Evolutionary conservation across 305 asterid species (phyloP).

Genomic region (Fraxinus paxiana): DNA sequence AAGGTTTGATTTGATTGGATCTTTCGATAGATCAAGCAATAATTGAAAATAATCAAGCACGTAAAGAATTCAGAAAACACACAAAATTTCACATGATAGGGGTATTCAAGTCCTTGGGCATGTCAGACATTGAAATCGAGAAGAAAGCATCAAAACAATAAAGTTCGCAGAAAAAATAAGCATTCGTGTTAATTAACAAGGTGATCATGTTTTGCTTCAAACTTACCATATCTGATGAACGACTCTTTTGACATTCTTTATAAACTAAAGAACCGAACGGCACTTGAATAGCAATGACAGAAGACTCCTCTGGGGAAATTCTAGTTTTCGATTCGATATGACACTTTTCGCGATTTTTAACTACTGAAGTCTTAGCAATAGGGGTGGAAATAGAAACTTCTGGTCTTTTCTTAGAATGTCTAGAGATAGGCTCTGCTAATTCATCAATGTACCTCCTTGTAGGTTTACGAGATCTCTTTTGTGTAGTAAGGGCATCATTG

Average conservation of each 20-base stretch:
- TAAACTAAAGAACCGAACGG: slow-evolving; percentile 66
- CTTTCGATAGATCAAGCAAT: neutral
- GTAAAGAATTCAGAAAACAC: neutral
- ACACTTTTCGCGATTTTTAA: slow-evolving; percentile 46
- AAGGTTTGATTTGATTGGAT: neutral
- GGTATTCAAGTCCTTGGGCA: neutral
- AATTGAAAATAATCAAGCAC: neutral
- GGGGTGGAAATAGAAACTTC: slow-evolving; percentile 36
- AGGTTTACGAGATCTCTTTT: slow-evolving; percentile 77
- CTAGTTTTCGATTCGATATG: slow-evolving; percentile 33
- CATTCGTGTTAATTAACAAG: neutral
- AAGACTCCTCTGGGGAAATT: slow-evolving; percentile 46
- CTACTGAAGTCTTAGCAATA: slow-evolving; percentile 38
- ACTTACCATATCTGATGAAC: slow-evolving; percentile 33
- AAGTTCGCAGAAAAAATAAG: neutral
- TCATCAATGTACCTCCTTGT: slow-evolving; percentile 80
- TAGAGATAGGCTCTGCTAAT: slow-evolving; percentile 46
- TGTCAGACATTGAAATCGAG: neutral
- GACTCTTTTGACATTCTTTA: slow-evolving; percentile 44
- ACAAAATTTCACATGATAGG: neutral
- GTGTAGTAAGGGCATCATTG: slow-evolving; percentile 30
- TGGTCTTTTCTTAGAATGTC: slow-evolving; percentile 34
- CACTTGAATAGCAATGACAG: slow-evolving; percentile 74
- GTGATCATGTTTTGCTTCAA: slow-evolving; percentile 6
- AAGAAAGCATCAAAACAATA: neutral